Evolutionary conservation across 345 rosid species (phyloP).

Genomic region (Gossypium longicalyx): DNA sequence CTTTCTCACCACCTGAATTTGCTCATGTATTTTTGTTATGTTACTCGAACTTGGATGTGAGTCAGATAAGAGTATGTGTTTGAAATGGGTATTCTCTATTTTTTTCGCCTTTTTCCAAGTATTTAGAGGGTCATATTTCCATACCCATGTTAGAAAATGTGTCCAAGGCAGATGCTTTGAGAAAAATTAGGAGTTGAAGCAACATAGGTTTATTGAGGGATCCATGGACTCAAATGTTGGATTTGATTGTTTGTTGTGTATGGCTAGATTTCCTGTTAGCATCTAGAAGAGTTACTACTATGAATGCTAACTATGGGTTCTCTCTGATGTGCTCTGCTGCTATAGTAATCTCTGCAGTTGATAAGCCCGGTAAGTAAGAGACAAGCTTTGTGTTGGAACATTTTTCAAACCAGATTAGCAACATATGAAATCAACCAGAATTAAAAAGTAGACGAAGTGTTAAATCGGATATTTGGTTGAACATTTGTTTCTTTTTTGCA

Average conservation of each 20-base stretch:
- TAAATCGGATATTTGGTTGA: not conserved
- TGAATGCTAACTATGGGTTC: constrained; percentile 24
- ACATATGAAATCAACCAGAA: not conserved
- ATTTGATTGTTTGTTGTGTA: not conserved
- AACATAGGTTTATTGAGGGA: not conserved
- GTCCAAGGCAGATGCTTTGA: no score
- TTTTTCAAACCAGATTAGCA: not conserved
- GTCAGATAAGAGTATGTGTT: no score
- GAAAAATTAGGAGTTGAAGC: no score
- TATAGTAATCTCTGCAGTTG: constrained; percentile 87
- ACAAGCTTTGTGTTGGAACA: not conserved
- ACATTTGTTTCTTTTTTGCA: constrained; percentile 9
- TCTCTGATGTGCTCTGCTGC: constrained; percentile 93
- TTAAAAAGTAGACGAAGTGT: not conserved
- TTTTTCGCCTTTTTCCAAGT: no score
- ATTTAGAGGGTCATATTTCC: no score
- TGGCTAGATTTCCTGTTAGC: not conserved
- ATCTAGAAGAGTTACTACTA: not conserved
- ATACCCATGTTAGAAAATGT: no score
- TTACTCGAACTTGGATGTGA: no score
- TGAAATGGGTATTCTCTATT: no score
- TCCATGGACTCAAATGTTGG: not conserved
- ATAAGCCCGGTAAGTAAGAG: constrained; percentile 74
- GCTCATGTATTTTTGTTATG: no score
- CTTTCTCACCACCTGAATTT: not conserved